Conservation (phyloP, 2,329 filamentous ascomycete species). For the Fusarium palustre region DNA sequence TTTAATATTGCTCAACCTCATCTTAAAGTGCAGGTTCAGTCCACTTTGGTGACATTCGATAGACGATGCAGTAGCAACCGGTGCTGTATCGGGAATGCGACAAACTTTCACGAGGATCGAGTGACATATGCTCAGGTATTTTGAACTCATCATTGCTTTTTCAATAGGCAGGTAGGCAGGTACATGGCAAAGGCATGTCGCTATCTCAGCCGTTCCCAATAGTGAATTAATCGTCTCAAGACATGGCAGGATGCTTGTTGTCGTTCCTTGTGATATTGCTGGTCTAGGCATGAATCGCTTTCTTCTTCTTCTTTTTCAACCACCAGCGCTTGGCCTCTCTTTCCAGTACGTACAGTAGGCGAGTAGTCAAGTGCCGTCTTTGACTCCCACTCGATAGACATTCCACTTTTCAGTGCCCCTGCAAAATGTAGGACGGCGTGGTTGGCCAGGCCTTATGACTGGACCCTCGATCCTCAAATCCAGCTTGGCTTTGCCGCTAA, state of each 20-base stretch:
- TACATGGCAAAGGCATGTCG: not conserved
- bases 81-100: not conserved
- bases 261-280: not conserved
- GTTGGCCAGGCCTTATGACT: conserved; percentile 20
- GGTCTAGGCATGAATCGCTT: not conserved
- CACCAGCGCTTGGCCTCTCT: not conserved
- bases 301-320: not conserved
- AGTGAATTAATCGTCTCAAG: not conserved
- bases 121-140: not conserved
- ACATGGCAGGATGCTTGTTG: not conserved
- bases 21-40: not conserved
- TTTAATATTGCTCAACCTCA: not conserved
- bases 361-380: conserved; percentile 28
- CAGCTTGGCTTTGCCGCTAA: conserved; percentile 46
- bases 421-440: conserved; percentile 10
- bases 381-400: conserved; percentile 17
- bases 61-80: not conserved
- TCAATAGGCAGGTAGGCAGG: not conserved
- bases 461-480: conserved; percentile 24
- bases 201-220: not conserved
- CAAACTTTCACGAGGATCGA: not conserved
- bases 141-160: not conserved
- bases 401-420: conserved; percentile 14
- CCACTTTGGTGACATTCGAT: conserved; percentile 4
- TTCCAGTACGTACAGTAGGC: too few relatives aligned